These are phyloP conservation scores for Zygosaccharomyces sapae DNA, from an alignment of 1,139 yeast species.

Conservation along the genomic window DNA sequence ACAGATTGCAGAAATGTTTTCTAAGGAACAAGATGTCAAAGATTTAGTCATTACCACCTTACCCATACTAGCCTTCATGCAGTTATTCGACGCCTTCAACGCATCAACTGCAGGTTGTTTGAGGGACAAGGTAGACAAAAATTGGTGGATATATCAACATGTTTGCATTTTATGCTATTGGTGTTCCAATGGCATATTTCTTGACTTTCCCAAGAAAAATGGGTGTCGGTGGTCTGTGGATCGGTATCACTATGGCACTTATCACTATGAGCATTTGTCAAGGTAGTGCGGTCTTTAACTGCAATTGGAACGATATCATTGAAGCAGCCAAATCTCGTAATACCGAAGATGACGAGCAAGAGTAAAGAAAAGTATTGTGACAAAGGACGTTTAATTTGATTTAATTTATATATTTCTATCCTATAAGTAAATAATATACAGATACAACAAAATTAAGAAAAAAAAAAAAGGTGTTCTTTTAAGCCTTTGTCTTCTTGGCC, in stretches of 20 bases:
- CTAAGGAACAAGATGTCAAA: conserved; percentile 65
- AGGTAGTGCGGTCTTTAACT: conserved; percentile 39
- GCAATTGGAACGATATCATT: conserved; percentile 38
- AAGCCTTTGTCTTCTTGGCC: conserved; percentile 29
- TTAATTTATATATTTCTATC: conserved; percentile 3
- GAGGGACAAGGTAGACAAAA: conserved; percentile 86
- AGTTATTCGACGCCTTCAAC: conserved; percentile 72
- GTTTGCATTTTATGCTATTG: conserved; percentile 66
- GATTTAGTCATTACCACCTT: conserved; percentile 46
- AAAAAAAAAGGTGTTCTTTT: neutral
- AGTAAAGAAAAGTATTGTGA: neutral
- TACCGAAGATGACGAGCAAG: conserved; percentile 49
- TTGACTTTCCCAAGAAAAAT: conserved; percentile 56
- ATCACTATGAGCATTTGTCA: conserved; percentile 62
- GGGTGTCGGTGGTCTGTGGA: conserved; percentile 75
- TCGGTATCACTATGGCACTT: conserved; percentile 76
- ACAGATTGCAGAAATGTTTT: conserved; percentile 62
- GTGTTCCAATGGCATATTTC: conserved; percentile 67
- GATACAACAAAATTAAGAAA: neutral
- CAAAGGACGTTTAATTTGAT: neutral
- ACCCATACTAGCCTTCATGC: conserved; percentile 69
- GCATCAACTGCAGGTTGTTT: conserved; percentile 79
- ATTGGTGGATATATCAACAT: conserved; percentile 79
- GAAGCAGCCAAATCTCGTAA: conserved; percentile 40
- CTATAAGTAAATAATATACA: conserved; percentile 4